These are phyloP conservation scores for Xylaria digitata DNA, from an alignment of 2,329 filamentous ascomycete genomes.

Conservation along the genomic window DNA sequence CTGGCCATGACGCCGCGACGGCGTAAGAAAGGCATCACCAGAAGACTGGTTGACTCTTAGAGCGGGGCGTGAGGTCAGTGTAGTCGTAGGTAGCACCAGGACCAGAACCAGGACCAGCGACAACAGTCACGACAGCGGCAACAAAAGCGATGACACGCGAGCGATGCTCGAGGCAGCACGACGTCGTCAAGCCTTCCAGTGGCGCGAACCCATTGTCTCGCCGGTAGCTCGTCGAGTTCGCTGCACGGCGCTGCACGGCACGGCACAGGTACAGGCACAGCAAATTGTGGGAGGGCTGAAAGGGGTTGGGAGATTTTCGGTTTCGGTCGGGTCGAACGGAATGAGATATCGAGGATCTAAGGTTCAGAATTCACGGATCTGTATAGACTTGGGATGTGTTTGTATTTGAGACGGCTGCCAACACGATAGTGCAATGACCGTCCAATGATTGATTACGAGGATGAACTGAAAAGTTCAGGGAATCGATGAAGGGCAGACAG, in stretches of 20 bases:
- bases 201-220: constrained; percentile 46
- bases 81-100: constrained; percentile 15
- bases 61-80: constrained; percentile 32
- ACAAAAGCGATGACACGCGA: constrained; percentile 26
- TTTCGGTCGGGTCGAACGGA: constrained; percentile 14
- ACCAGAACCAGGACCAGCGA: no score
- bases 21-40: constrained; percentile 68
- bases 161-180: constrained; percentile 42
- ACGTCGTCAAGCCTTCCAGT: constrained; percentile 47
- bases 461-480: constrained; percentile 17
- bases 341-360: constrained; percentile 12
- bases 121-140: no score
- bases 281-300: constrained; percentile 26
- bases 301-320: constrained; percentile 18
- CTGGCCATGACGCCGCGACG: constrained; percentile 70
- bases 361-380: neutral
- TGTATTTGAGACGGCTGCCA: constrained; percentile 12
- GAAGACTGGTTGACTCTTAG: constrained; percentile 16
- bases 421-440: constrained; percentile 16
- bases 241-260: constrained; percentile 24
- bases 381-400: constrained; percentile 1
- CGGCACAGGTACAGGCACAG: neutral
- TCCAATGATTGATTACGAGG: constrained; percentile 18
- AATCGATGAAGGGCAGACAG: constrained; percentile 25
- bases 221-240: constrained; percentile 30